Evolutionary conservation across 345 rosid genomes (phyloP).

Genomic region (Combretum micranthum): DNA sequence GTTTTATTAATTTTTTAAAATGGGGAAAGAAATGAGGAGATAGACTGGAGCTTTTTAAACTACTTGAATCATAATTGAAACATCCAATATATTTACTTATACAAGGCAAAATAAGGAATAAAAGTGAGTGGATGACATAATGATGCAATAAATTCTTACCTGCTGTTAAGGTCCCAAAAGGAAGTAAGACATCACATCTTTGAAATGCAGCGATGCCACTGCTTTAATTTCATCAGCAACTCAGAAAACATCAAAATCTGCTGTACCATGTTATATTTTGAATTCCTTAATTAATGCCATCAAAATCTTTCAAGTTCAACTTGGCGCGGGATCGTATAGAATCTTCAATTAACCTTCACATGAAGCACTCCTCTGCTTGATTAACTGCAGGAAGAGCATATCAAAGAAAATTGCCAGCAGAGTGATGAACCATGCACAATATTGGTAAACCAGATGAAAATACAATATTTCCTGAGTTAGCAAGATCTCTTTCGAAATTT

Average conservation of each 20-base stretch:
- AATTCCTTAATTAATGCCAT: not conserved
- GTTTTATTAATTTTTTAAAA: too few species aligned
- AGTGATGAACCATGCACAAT: not conserved
- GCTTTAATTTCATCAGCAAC: not conserved
- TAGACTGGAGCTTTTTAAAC: too few species aligned
- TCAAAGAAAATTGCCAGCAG: conserved; percentile 1
- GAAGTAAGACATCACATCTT: not conserved
- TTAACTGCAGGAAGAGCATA: not conserved
- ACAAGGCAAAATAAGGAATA: too few species aligned
- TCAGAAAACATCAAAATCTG: not conserved
- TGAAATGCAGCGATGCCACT: not conserved
- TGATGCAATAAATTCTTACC: not conserved
- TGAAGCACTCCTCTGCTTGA: conserved; percentile 7
- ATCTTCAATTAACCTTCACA: not conserved
- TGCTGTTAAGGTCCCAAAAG: not conserved
- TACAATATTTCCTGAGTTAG: not conserved
- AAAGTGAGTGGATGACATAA: not conserved
- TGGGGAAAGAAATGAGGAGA: too few species aligned
- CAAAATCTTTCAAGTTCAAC: not conserved
- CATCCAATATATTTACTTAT: too few species aligned
- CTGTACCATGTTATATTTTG: not conserved
- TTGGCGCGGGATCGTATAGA: not conserved
- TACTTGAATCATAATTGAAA: not conserved
- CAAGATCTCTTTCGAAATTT: too few species aligned
- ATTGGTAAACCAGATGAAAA: not conserved